Evolutionary conservation across 345 rosid genomes (phyloP), one percentile per base, ranked within the genome.

Genomic region (Gossypium arboreum): DNA sequence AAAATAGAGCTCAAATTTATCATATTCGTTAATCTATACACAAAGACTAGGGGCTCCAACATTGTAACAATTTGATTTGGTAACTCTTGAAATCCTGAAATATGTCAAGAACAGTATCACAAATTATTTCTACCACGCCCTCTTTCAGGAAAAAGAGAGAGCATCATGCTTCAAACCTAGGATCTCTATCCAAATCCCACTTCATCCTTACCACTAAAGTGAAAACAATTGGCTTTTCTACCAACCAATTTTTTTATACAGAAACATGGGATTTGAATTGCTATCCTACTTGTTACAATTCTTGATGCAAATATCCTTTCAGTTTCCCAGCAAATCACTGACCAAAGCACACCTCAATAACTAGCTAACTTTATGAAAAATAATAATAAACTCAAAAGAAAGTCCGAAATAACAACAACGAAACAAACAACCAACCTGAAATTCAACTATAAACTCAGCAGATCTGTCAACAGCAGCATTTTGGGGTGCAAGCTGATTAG

Each of bases 391-490:
- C 63, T 3, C 73, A 27, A 16, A 52, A 27, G 47, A 54, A 68
- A 52, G 34, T 68, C 45, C 45, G 5, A 25, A 24, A 50, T 50
- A 56, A 59, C 41, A 55, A 63, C 34, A 73, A 50, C 59, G 17
- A 17, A 47, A 64, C 48, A 69, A 76, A 15, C 43, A 34, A 47
- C 12, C 8, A 47, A 77, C 99, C 99, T 95, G 97, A 75, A 95
- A 83, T 76, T 95, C 98, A 50, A 95, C 65, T 71, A 90, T 78
- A 74, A 91, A 48, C 83, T 95, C 96, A 12, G 75, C 79, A 72
- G 92, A 80, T 80, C 83, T 87, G 56, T 84, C 86, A 66, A 75
- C 81, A 20, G 82, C 64, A 68, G 82, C 44, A 73, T 73, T 86
- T 73, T 84, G 86, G 79, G 92, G 73, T 56, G 78, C 80, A 11